phyloP scores from a whole-genome alignment of 768 basidiomycete species.

The Pleurotus ostreatus region DNA sequence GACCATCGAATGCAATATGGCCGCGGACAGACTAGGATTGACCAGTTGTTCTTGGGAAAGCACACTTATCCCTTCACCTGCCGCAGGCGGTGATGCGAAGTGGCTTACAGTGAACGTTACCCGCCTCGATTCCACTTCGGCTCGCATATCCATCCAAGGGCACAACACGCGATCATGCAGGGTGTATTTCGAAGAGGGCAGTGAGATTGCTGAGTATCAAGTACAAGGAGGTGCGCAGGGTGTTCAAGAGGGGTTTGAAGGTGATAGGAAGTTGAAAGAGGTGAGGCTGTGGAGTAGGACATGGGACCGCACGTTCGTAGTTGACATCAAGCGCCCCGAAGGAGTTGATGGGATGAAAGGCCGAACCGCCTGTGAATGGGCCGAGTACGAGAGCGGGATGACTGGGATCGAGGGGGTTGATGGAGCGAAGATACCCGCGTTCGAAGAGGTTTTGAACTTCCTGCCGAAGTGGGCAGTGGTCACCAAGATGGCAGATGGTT shows the following conservation, averaged over 20 bases:
- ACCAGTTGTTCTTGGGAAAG: slow-evolving; percentile 48
- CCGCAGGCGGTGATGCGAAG: slow-evolving; percentile 8
- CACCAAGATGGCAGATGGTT: slow-evolving; percentile 35
- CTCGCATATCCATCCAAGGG: slow-evolving; percentile 48
- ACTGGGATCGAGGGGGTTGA: slow-evolving; percentile 26
- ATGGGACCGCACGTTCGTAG: slow-evolving; percentile 45
- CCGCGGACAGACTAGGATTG: slow-evolving; percentile 28
- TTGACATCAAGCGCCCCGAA: slow-evolving; percentile 36
- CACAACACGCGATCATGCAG: slow-evolving; percentile 62
- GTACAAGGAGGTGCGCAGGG: slow-evolving; percentile 28
- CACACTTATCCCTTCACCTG: slow-evolving; percentile 34
- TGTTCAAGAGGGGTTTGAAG: slow-evolving; percentile 38
- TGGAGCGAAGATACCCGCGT: slow-evolving; percentile 40
- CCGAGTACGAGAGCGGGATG: slow-evolving; percentile 45
- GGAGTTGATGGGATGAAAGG: slow-evolving; percentile 24
- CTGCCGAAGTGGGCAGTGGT: slow-evolving; percentile 48
- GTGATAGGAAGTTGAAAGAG: slow-evolving; percentile 26
- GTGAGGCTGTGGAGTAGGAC: slow-evolving; percentile 49
- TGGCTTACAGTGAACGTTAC: slow-evolving; percentile 44
- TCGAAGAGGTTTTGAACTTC: slow-evolving; percentile 45
- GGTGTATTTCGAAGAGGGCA: slow-evolving; percentile 48
- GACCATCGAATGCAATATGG: slow-evolving; percentile 26
- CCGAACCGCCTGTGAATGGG: slow-evolving; percentile 49
- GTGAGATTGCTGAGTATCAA: slow-evolving; percentile 35
- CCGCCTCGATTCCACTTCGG: slow-evolving; percentile 39